These are phyloP conservation scores for Penicillium sp. DNA, from an alignment of 2,329 filamentous ascomycete species.

Conservation along the genomic window DNA sequence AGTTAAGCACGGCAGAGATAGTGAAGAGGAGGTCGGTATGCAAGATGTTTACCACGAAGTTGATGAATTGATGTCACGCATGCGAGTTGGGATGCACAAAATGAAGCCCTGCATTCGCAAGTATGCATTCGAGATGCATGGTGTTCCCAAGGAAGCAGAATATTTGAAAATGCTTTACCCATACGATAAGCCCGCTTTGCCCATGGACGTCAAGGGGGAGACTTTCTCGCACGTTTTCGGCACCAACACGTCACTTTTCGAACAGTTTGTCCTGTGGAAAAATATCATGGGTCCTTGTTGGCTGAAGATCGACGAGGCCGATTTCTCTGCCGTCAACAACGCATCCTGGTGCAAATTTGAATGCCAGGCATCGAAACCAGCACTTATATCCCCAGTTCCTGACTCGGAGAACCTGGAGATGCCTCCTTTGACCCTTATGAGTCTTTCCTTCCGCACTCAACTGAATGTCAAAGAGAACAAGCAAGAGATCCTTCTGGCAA, in stretches of 20 bases:
- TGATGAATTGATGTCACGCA: conserved; percentile 79
- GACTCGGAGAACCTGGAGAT: conserved; percentile 79
- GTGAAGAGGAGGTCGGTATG: conserved; percentile 77
- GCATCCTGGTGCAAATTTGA: conserved; percentile 97
- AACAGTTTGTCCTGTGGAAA: conserved; percentile 98
- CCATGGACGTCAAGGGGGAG: conserved; percentile 70
- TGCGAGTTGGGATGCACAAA: conserved; percentile 85
- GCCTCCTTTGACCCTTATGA: conserved; percentile 94
- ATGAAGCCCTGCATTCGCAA: conserved; percentile 87
- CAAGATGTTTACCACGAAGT: conserved; percentile 87
- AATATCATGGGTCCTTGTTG: conserved; percentile 99
- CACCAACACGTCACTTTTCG: conserved; percentile 87
- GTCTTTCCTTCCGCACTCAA: conserved; percentile 78
- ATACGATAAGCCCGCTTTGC: conserved; percentile 75
- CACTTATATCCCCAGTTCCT: conserved; percentile 66
- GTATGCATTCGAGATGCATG: conserved; percentile 90
- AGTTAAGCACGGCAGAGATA: conserved; percentile 61
- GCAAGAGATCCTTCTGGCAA: conserved; percentile 90
- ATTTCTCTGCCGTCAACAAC: conserved; percentile 82
- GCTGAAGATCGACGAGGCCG: conserved; percentile 82
- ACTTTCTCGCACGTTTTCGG: conserved; percentile 95
- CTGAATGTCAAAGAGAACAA: conserved; percentile 93
- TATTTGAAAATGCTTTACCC: conserved; percentile 97
- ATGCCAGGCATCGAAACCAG: conserved; percentile 74
- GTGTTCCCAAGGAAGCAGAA: conserved; percentile 80